phyloP scores from a whole-genome alignment of 1,139 yeast species.

The Yamadazyma membranifaciens region DNA sequence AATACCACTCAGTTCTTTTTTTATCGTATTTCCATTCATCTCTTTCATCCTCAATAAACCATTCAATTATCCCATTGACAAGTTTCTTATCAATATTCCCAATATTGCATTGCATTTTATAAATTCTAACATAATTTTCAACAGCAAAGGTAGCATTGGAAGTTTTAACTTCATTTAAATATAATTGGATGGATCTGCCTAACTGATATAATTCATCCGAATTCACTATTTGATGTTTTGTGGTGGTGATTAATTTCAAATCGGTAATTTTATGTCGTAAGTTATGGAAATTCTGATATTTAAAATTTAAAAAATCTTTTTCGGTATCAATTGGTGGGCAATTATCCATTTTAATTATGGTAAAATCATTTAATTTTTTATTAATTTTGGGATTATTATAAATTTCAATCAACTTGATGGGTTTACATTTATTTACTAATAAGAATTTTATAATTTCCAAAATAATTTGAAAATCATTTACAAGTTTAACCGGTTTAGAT shows the following conservation, averaged over 20 bases:
- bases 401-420: constrained; percentile 25
- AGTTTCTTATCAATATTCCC: constrained; percentile 18
- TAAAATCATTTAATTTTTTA: constrained; percentile 22
- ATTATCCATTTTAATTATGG: constrained; percentile 16
- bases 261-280: constrained; percentile 26
- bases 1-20: constrained; percentile 20
- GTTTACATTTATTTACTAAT: constrained; percentile 18
- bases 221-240: constrained; percentile 23
- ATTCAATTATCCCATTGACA: constrained; percentile 28
- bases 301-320: constrained; percentile 11
- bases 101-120: constrained; percentile 7
- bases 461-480: constrained; percentile 26
- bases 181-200: constrained; percentile 16
- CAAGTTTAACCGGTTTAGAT: constrained; percentile 9
- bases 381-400: constrained; percentile 24
- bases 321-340: constrained; percentile 3
- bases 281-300: constrained; percentile 27
- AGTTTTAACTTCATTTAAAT: constrained; percentile 15
- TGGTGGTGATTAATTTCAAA: constrained; percentile 21
- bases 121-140: constrained; percentile 14
- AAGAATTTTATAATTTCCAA: constrained; percentile 32
- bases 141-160: constrained; percentile 13
- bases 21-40: constrained; percentile 25
- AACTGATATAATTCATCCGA: constrained; percentile 17
- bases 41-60: constrained; percentile 19